A percentile compares a stretch with the other conserved stretches of the same genome.
Evolutionary conservation across 1,284 basidiomycete species (phyloP).

Genomic region (Bjerkandera adusta): DNA sequence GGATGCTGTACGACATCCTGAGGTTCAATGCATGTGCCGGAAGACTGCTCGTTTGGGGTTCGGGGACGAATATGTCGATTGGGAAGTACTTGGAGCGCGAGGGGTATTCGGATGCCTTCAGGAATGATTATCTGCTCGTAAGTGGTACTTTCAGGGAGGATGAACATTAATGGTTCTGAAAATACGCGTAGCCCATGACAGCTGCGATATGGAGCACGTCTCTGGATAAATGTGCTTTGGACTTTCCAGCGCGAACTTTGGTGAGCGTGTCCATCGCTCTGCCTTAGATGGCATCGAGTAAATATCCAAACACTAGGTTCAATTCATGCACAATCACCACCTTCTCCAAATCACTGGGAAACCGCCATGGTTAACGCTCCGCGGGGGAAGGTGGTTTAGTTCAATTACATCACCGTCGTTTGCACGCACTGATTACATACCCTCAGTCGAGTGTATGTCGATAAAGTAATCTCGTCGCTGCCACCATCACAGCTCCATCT

Average conservation of each 20-base stretch:
- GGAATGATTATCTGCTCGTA: conserved; percentile 80
- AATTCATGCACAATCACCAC: conserved; percentile 82
- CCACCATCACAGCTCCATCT: conserved; percentile 56
- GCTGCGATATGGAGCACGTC: conserved; percentile 83
- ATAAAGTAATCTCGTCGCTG: conserved; percentile 57
- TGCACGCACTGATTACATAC: background rate
- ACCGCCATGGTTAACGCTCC: conserved; percentile 76
- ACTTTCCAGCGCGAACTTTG: conserved; percentile 74
- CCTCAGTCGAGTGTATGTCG: conserved; percentile 61
- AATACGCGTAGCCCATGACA: conserved; percentile 64
- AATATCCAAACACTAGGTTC: conserved; percentile 34
- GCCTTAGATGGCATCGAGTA: background rate
- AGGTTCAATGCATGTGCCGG: conserved; percentile 75
- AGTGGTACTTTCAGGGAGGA: conserved; percentile 27
- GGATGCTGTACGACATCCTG: conserved; percentile 74
- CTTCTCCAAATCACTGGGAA: conserved; percentile 74
- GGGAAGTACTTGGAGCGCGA: conserved; percentile 68
- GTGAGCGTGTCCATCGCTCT: conserved; percentile 31
- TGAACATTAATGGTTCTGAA: conserved; percentile 6
- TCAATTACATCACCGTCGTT: conserved; percentile 1
- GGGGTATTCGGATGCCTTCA: conserved; percentile 68
- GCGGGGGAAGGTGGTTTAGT: conserved; percentile 63
- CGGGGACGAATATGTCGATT: conserved; percentile 46
- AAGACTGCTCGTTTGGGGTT: conserved; percentile 33
- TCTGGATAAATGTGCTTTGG: conserved; percentile 66